Conservation (phyloP, 139 green algal species). For the Chlamydomonas incerta region DNA sequence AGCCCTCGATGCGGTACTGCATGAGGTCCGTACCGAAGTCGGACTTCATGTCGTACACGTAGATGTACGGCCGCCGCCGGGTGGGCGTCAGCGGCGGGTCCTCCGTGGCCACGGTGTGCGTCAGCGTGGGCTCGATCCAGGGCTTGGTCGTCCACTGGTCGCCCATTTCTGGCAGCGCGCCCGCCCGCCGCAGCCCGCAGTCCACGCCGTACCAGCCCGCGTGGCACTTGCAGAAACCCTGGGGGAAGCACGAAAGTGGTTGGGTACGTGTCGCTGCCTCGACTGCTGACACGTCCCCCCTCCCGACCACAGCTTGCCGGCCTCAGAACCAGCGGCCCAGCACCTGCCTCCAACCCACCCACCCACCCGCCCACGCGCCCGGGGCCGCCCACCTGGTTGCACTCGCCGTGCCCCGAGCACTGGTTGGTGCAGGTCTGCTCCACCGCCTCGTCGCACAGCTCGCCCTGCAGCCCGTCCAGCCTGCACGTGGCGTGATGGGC, state of each 20-base stretch:
- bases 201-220: conserved; percentile 61
- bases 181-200: background rate
- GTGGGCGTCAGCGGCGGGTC: conserved; percentile 24
- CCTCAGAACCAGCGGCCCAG: too few relatives aligned
- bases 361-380: too few relatives aligned
- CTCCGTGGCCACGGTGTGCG: conserved; percentile 17
- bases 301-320: too few relatives aligned
- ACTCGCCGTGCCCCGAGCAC: conserved; percentile 65
- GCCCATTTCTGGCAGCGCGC: background rate
- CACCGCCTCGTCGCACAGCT: conserved; percentile 22
- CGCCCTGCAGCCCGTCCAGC: conserved; percentile 10
- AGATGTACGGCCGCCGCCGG: conserved; percentile 63
- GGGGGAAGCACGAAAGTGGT: too few relatives aligned
- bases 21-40: conserved; percentile 57
- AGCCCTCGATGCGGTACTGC: conserved; percentile 56
- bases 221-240: conserved; percentile 72
- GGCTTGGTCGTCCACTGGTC: background rate
- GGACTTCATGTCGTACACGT: conserved; percentile 68
- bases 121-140: conserved; percentile 6
- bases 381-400: conserved; percentile 11
- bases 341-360: too few relatives aligned
- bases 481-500: background rate
- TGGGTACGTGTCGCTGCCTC: too few relatives aligned
- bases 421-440: conserved; percentile 65
- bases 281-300: too few relatives aligned